These are phyloP conservation scores for Sporothrix euskadiensis DNA, from an alignment of 2,329 filamentous ascomycete genomes.

Conservation along the genomic window DNA sequence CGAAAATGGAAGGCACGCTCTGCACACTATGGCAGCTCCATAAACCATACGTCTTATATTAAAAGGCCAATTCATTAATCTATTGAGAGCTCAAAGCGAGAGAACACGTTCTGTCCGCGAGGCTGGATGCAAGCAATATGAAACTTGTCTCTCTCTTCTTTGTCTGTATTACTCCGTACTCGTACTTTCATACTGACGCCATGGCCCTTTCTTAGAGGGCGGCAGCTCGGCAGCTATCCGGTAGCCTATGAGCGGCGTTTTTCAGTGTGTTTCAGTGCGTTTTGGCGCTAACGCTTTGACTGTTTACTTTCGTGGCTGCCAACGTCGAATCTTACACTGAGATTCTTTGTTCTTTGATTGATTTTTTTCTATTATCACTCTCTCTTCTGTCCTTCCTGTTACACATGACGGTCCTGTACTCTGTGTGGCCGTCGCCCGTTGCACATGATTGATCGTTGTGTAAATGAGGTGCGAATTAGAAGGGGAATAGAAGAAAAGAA, in stretches of 20 bases:
- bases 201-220: background rate
- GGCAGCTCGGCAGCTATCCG: conserved; percentile 14
- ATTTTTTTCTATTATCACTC: background rate
- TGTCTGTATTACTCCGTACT: too few species aligned
- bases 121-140: conserved; percentile 6
- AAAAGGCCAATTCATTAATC: background rate
- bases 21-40: background rate
- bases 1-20: background rate
- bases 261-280: background rate
- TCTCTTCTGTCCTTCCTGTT: background rate
- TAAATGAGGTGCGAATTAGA: background rate
- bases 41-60: background rate
- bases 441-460: background rate
- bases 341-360: background rate
- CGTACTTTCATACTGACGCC: background rate
- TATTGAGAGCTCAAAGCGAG: background rate
- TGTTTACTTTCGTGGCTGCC: background rate
- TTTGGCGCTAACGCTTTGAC: background rate
- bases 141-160: background rate
- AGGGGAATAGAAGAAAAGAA: background rate
- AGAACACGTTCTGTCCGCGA: background rate
- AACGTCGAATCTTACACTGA: background rate
- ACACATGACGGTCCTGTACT: background rate
- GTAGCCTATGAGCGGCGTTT: background rate
- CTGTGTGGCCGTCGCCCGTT: background rate